Conservation (phyloP, 495 filamentous ascomycete genomes). For the Choiromyces venosus region DNA sequence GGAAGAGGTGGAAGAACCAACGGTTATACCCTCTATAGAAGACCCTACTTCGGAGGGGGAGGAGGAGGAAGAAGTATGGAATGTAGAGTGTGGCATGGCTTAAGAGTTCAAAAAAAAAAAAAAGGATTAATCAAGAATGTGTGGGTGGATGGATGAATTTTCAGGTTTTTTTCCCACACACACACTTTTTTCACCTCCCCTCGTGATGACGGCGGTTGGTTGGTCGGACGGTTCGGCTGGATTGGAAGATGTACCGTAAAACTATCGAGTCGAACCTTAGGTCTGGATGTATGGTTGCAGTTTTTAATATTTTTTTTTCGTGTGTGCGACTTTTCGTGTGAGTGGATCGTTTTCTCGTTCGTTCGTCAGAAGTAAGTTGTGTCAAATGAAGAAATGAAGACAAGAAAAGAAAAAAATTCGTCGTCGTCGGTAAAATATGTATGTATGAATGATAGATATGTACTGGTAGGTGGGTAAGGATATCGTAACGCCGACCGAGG, state of each 20-base stretch:
- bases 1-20: conserved; percentile 12
- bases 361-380: background rate
- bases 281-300: background rate
- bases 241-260: background rate
- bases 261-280: background rate
- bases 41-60: conserved; percentile 10
- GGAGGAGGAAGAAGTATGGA: conserved; percentile 21
- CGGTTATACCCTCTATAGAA: conserved; percentile 5
- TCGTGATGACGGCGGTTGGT: background rate
- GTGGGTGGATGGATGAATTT: background rate
- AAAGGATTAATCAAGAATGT: background rate
- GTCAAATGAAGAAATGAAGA: background rate
- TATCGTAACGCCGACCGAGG: background rate
- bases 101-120: background rate
- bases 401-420: background rate
- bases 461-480: background rate
- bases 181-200: background rate
- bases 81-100: conserved; percentile 36
- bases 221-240: background rate
- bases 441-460: background rate
- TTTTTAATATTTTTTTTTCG: background rate
- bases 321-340: background rate
- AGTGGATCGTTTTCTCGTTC: background rate
- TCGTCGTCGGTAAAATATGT: background rate
- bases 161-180: background rate